Base-by-base conservation (phyloP, 2,329 filamentous ascomycete genomes). In the Calonectria naviculata region DNA sequence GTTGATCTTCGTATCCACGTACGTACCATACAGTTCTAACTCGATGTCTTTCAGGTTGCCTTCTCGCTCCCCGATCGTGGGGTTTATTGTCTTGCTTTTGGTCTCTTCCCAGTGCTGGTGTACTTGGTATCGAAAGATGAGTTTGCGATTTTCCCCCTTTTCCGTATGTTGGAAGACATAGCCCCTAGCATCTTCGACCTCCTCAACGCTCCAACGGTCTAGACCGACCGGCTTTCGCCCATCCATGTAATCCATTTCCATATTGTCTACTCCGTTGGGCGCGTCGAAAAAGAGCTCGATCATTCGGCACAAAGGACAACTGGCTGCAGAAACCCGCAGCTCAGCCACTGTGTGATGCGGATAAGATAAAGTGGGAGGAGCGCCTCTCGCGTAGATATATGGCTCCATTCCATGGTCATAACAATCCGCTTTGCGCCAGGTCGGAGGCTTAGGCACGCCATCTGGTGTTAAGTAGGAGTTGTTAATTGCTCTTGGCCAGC, bases 281-380 rank as follows among this genome's bases (percentile, higher is more conserved):
- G 61, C 61, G 12, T 64, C 61, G 19, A 64, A 64, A n/a, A 64
- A 49, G n/a, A 49, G 42, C 21, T 64, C 61, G 5, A 64, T 42
- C 13, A 64, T 64, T 10, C 61, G 34, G 42, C 61, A 64, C n/a
- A 64, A 19, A 5, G 61, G 61, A n/a, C 61, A 64, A 7, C 13
- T 36, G 28, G 61, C 28, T 24, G 61, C 61, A 10, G 61, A 64
- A 17, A 36, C 31, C 28, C 61, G 42, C 42, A 64, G 29, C 21
- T 64, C 61, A 36, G 61, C 61, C n/a, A 64, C 44, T 5, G 61
- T 52, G 29, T 64, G 61, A 29, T 64, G 61, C 21, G 61, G 61
- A 64, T 64, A 64, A 8, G 61, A 64, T 19, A 64, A 21, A 1
- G 61, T 64, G 3, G 61, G 42, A 38, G 61, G 19, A 36, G 61